A percentile compares a stretch with the other conserved stretches of the same genome.
Conservation (phyloP, 2,329 filamentous ascomycete genomes). For the Colletotrichum euphorbiae region DNA sequence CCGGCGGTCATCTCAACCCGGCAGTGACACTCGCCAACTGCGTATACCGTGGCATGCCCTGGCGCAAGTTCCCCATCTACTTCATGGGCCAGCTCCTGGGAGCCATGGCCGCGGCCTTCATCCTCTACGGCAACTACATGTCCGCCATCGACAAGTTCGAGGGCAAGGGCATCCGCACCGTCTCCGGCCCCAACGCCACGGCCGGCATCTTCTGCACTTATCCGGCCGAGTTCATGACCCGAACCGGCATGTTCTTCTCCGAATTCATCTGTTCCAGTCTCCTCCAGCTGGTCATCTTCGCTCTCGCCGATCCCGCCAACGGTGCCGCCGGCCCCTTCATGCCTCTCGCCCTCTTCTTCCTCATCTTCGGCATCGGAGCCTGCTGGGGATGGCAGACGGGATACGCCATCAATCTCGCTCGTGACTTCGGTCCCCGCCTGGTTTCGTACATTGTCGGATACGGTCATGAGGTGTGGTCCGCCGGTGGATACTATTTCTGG, state of each 20-base stretch:
- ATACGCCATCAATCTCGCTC: conserved; percentile 79
- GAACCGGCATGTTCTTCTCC: conserved; percentile 75
- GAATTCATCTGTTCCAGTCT: conserved; percentile 77
- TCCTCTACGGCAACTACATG: conserved; percentile 71
- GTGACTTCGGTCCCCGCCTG: conserved; percentile 77
- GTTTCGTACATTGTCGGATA: conserved; percentile 77
- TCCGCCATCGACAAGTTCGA: conserved; percentile 74
- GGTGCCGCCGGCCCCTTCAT: conserved; percentile 68
- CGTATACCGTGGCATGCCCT: conserved; percentile 75
- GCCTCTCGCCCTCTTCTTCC: conserved; percentile 75
- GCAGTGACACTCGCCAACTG: conserved; percentile 79
- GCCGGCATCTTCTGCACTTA: conserved; percentile 82
- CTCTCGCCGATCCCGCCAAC: conserved; percentile 69
- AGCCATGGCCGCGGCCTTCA: conserved; percentile 70
- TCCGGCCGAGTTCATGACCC: conserved; percentile 73
- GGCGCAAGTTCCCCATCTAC: conserved; percentile 78
- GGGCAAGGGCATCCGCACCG: conserved; percentile 72
- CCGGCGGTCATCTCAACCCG: conserved; percentile 76
- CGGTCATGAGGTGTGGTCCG: conserved; percentile 73
- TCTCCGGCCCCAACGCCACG: conserved; percentile 68
- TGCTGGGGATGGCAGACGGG: conserved; percentile 83
- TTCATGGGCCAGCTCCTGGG: conserved; percentile 74
- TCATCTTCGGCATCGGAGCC: conserved; percentile 79
- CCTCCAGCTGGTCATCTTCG: conserved; percentile 79
- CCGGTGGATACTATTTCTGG: conserved; percentile 80